phyloP scores from a whole-genome alignment of 2,329 filamentous ascomycete species.

The Monilinia laxa region DNA sequence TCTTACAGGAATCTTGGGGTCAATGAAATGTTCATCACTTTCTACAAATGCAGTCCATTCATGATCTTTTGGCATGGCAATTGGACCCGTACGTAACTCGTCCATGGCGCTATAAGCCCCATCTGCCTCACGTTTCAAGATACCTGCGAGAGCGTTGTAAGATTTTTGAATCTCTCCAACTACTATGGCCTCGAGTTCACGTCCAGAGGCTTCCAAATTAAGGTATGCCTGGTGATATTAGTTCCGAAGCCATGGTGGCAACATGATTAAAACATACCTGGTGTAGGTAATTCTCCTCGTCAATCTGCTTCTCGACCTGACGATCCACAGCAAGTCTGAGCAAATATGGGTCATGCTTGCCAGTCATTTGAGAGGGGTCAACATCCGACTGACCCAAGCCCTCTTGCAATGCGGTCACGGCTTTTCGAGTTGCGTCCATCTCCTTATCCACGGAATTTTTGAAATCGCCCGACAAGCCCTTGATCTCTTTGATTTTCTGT shows the following conservation, averaged over 20 bases:
- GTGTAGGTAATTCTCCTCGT: slow-evolving; percentile 97
- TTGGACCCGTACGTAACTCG: slow-evolving; percentile 77
- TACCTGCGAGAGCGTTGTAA: slow-evolving; percentile 89
- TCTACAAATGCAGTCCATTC: slow-evolving; percentile 84
- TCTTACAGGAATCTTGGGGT: slow-evolving; percentile 77
- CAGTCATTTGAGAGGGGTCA: slow-evolving; percentile 70
- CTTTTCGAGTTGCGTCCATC: slow-evolving; percentile 78
- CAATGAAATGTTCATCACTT: slow-evolving; percentile 80
- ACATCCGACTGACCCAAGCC: slow-evolving; percentile 75
- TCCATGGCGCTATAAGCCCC: slow-evolving; percentile 76
- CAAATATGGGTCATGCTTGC: slow-evolving; percentile 90
- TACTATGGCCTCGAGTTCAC: slow-evolving; percentile 93
- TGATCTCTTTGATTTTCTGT: slow-evolving; percentile 99
- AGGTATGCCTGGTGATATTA: slow-evolving; percentile 69
- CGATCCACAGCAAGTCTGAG: slow-evolving; percentile 82
- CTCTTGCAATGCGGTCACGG: slow-evolving; percentile 79
- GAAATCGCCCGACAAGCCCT: slow-evolving; percentile 88
- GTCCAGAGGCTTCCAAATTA: slow-evolving; percentile 89
- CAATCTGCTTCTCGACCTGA: slow-evolving; percentile 87
- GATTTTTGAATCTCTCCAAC: slow-evolving; percentile 98
- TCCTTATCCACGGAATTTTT: slow-evolving; percentile 96
- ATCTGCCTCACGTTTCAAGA: slow-evolving; percentile 87
- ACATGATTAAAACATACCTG: slow-evolving; percentile 56
- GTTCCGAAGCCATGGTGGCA: slow-evolving; percentile 26
- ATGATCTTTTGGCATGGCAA: slow-evolving; percentile 89